Percentiles rank a stretch among this genome's conserved stretches.
phyloP scores from a whole-genome alignment of 345 rosid genomes.

The Lumnitzera racemosa region DNA sequence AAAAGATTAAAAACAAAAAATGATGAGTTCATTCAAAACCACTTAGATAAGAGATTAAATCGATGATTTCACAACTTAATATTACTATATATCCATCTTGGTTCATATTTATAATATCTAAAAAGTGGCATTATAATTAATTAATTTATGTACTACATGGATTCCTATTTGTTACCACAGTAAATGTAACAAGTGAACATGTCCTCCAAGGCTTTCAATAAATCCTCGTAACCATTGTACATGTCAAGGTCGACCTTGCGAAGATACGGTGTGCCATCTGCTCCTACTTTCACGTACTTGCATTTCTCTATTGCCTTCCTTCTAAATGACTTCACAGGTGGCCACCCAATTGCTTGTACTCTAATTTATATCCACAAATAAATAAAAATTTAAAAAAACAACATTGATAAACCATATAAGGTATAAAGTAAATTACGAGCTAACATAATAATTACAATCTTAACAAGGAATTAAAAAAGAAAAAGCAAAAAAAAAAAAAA shows the following conservation, averaged over 20 bases:
- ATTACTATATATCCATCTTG: no score
- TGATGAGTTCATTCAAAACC: no score
- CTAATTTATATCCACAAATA: background rate
- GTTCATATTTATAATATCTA: no score
- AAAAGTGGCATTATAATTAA: no score
- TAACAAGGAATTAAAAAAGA: background rate
- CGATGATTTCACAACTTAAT: no score
- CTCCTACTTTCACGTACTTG: conserved; percentile 22
- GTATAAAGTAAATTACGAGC: background rate
- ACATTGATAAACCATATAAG: background rate
- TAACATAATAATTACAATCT: background rate
- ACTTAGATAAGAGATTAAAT: no score
- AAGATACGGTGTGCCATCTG: conserved; percentile 22
- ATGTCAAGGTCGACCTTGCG: conserved; percentile 23
- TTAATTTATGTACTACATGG: no score
- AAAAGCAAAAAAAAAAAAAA: no score
- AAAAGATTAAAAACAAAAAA: background rate
- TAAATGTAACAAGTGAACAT: conserved; percentile 20
- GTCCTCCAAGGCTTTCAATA: conserved; percentile 10
- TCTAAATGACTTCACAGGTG: conserved; percentile 20
- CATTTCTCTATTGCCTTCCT: conserved; percentile 9
- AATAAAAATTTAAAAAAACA: background rate
- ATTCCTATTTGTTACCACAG: background rate
- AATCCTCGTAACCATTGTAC: conserved; percentile 13
- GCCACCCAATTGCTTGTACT: conserved; percentile 20